Conservation (phyloP, 805 yeast genomes). For the Myxozyma sirexii region DNA sequence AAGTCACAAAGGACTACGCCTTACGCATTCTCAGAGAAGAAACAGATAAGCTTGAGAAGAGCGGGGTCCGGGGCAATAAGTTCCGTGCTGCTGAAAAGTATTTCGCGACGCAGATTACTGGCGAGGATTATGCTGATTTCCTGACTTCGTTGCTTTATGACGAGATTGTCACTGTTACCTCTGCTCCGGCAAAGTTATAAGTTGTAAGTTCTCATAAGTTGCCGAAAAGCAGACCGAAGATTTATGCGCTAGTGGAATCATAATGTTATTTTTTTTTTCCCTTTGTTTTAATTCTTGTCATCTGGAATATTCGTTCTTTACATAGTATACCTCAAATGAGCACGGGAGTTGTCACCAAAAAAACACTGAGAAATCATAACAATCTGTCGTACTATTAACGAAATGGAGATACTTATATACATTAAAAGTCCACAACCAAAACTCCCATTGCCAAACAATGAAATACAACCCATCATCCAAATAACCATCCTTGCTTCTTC, state of each 20-base stretch:
- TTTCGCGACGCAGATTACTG: conserved; percentile 66
- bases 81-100: conserved; percentile 59
- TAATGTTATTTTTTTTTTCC: neutral
- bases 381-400: too few relatives aligned
- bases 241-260: neutral
- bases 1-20: conserved; percentile 56
- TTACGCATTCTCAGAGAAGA: conserved; percentile 58
- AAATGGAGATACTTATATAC: too few relatives aligned
- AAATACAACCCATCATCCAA: too few relatives aligned
- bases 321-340: neutral
- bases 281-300: neutral
- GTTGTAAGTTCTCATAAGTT: too few relatives aligned
- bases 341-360: neutral
- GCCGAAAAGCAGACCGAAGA: too few relatives aligned
- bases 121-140: conserved; percentile 64
- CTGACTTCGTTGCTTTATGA: conserved; percentile 52
- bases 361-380: too few relatives aligned
- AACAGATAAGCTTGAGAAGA: conserved; percentile 53
- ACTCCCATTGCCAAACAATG: too few relatives aligned
- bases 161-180: conserved; percentile 22
- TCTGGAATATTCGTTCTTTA: too few relatives aligned
- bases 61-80: conserved; percentile 50
- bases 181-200: conserved; percentile 26
- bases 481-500: conserved; percentile 1
- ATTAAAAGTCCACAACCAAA: too few relatives aligned